Evolutionary conservation across 106 monocot genomes (phyloP), one percentile per base, ranked within the genome.

Genomic region (Apostasia ramifera): DNA sequence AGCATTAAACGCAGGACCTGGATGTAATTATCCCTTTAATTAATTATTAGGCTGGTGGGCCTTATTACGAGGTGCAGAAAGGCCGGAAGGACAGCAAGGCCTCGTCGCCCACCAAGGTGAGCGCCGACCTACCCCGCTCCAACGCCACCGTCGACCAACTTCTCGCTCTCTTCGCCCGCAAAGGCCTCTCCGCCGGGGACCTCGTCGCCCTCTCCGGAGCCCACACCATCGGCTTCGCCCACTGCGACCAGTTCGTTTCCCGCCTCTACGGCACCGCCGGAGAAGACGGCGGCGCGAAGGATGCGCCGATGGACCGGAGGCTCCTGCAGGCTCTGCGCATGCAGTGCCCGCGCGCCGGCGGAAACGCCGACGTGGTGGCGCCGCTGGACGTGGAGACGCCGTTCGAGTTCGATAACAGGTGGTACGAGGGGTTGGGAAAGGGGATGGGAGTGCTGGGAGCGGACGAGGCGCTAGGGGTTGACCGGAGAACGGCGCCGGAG

Each of bases 361-460:
- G 95, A 8, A 95, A 89, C 77, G 13, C 45, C 8, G 91, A 92
- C 68, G 76, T 92, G 5, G 88, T 95, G 0, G 88, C 80, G 6
- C 95, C 95, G 6, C 77, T 91, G 54, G 95, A 92, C 67, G 95
- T 95, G 10, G 72, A 68, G 37, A 92, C 95, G 1, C 95, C 95
- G 8, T 95, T 95, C 70, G 39, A 53, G 10, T 92, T 95, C 61
- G 95, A 95, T 59, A 77, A 86, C 53, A 71, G 49, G 71, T 95
- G 92, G 60, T 95, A 86, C 57, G 84, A 76, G 8, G 92, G 92
- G 54, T 63, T 95, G 53, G 69, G 86, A 78, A 82, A 69, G n/a
- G 80, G 74, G 67, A 66, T 95, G 86, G 95, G 95, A 1, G 43
- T 95, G 76, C 66, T 95, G 71, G 91, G 66, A 0, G 81, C 86